A percentile compares a stretch with the other conserved stretches of the same genome.
These are phyloP conservation scores for Claviceps sp. DNA, from an alignment of 2,329 filamentous ascomycete species.

Conservation along the genomic window DNA sequence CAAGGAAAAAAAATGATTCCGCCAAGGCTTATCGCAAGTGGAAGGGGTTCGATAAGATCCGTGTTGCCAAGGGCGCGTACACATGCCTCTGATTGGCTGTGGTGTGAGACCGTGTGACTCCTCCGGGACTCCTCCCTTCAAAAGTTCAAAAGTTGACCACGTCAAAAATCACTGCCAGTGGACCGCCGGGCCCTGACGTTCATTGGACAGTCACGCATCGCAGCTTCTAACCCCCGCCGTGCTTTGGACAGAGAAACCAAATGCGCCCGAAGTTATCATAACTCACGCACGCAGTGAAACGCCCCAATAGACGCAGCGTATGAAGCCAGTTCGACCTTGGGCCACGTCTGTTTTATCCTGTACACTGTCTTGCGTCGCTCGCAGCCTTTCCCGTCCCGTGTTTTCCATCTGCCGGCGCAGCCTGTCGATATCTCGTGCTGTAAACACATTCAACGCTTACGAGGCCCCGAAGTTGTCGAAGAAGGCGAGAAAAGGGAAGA, in stretches of 20 bases:
- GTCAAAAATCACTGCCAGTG: neutral
- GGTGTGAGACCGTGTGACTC: neutral
- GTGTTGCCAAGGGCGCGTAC: neutral
- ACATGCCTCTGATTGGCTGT: neutral
- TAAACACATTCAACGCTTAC: slow-evolving; percentile 18
- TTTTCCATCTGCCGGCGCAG: slow-evolving; percentile 12
- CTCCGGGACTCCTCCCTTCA: neutral
- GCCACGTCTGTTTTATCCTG: slow-evolving; percentile 4
- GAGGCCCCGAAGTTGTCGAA: slow-evolving; percentile 13
- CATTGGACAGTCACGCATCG: slow-evolving; percentile 1
- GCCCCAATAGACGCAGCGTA: slow-evolving; percentile 11
- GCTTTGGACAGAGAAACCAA: slow-evolving; percentile 1
- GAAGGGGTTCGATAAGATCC: neutral
- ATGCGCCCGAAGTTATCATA: slow-evolving; percentile 14
- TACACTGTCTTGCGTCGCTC: slow-evolving; percentile 5
- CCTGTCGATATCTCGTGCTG: slow-evolving; percentile 17
- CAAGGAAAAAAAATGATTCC: slow-evolving; percentile 1
- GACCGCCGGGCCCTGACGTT: neutral
- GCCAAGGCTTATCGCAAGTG: slow-evolving; percentile 2
- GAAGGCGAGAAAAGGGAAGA: slow-evolving; percentile 8
- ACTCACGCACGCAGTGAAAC: slow-evolving; percentile 14
- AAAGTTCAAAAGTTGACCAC: neutral
- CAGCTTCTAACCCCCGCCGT: slow-evolving; percentile 10
- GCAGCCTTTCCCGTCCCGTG: slow-evolving; percentile 9
- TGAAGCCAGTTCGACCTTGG: slow-evolving; percentile 15